Percentiles rank a stretch among this genome's conserved stretches.
Evolutionary conservation across 768 basidiomycete genomes (phyloP).

Genomic region (Boletus vermiculosoides): DNA sequence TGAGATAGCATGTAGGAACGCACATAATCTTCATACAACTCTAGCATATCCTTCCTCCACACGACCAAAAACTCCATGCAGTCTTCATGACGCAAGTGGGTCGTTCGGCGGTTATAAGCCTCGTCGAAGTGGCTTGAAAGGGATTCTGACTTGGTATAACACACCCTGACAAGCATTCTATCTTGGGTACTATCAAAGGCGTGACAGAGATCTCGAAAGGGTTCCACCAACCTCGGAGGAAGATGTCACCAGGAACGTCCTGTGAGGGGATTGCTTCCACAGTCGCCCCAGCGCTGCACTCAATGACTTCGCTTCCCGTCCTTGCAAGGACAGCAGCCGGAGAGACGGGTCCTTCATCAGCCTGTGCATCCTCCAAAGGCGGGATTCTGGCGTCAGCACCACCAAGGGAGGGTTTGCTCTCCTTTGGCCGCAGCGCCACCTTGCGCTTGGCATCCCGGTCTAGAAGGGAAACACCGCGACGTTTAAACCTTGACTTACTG

Average conservation of each 20-base stretch:
- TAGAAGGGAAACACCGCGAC: constrained; percentile 14
- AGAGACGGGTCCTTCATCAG: constrained; percentile 42
- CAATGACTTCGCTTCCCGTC: constrained; percentile 51
- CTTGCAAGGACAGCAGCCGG: constrained; percentile 69
- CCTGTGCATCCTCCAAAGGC: constrained; percentile 3
- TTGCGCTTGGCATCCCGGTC: constrained; percentile 11
- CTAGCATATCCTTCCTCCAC: constrained; percentile 75
- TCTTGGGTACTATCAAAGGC: constrained; percentile 47
- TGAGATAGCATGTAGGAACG: constrained; percentile 25
- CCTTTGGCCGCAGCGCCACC: constrained; percentile 13
- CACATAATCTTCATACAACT: constrained; percentile 86
- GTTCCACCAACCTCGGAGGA: constrained; percentile 66
- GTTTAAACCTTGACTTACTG: constrained; percentile 5
- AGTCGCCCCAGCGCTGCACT: constrained; percentile 65
- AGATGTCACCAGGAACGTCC: constrained; percentile 47
- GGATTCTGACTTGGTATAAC: constrained; percentile 55
- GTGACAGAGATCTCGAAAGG: not conserved
- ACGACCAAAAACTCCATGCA: constrained; percentile 85
- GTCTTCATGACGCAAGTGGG: constrained; percentile 58
- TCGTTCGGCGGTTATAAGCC: constrained; percentile 58
- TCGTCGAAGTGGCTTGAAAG: constrained; percentile 62
- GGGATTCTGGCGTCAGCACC: constrained; percentile 8
- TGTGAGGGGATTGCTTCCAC: constrained; percentile 22
- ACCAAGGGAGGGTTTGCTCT: constrained; percentile 25
- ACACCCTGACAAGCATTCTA: constrained; percentile 83